These are phyloP conservation scores for Trypanosoma avium DNA, from an alignment of 208 protist genomes.

Conservation along the genomic window DNA sequence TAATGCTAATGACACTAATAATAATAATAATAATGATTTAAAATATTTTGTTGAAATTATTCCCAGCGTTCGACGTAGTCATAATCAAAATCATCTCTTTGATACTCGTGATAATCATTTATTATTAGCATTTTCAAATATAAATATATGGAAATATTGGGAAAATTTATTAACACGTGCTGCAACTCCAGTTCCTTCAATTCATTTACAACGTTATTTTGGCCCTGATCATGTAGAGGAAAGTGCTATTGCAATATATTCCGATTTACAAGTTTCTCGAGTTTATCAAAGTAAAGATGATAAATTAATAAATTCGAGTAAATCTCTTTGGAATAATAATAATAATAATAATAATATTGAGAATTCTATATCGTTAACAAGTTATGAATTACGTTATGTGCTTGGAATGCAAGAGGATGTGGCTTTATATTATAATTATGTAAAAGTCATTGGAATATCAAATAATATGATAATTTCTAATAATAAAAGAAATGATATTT, in stretches of 20 bases:
- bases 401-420: neutral
- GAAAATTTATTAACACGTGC: neutral
- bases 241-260: neutral
- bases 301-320: too few relatives aligned
- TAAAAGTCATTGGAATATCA: neutral
- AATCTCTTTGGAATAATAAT: neutral
- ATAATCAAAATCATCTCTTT: constrained; percentile 7
- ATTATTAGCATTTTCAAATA: neutral
- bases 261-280: constrained; percentile 1
- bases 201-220: constrained; percentile 8
- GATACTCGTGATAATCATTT: constrained; percentile 15
- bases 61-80: constrained; percentile 3
- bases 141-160: constrained; percentile 1
- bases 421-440: neutral
- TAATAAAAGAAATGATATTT: neutral
- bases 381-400: neutral
- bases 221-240: constrained; percentile 8
- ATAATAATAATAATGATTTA: neutral
- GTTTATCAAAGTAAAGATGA: neutral
- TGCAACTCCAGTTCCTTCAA: neutral
- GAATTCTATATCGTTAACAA: neutral
- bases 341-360: neutral
- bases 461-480: neutral
- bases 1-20: too few relatives aligned
- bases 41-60: constrained; percentile 18